Percentiles rank a stretch among this genome's conserved stretches.
These are phyloP conservation scores for Debaryomyces nepalensis DNA, from an alignment of 1,139 yeast species.

Conservation along the genomic window DNA sequence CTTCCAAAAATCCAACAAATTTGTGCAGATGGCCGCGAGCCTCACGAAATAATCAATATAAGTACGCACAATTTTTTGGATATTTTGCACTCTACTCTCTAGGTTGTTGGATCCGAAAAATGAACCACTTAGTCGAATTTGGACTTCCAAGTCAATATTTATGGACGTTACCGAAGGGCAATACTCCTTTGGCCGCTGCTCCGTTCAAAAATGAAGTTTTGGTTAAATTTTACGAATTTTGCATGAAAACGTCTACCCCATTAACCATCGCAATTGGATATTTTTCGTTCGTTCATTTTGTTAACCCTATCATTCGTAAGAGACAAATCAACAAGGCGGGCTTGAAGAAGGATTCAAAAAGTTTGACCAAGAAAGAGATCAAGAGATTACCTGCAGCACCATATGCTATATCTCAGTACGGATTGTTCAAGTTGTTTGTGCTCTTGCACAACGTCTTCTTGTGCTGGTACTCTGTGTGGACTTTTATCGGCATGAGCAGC, in stretches of 20 bases:
- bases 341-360: constrained; percentile 13
- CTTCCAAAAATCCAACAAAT: constrained; percentile 13
- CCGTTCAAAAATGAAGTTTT: constrained; percentile 40
- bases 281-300: constrained; percentile 60
- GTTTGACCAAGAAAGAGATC: constrained; percentile 26
- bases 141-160: constrained; percentile 43
- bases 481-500: constrained; percentile 67
- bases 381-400: constrained; percentile 62
- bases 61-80: constrained; percentile 9
- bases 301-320: constrained; percentile 48
- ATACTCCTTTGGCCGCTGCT: constrained; percentile 39
- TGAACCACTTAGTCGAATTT: constrained; percentile 29
- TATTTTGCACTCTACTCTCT: not conserved
- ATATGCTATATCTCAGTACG: constrained; percentile 49
- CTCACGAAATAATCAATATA: constrained; percentile 12
- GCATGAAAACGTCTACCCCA: constrained; percentile 54
- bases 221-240: constrained; percentile 29
- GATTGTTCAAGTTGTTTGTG: constrained; percentile 58
- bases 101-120: constrained; percentile 3
- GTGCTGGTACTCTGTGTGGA: constrained; percentile 73
- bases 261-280: constrained; percentile 62
- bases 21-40: not conserved
- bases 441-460: constrained; percentile 64
- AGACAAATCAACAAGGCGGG: constrained; percentile 38
- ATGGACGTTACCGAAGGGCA: constrained; percentile 38